phyloP scores from a whole-genome alignment of 371 early-diverging fungal genomes.

The Smittium mucronatum region DNA sequence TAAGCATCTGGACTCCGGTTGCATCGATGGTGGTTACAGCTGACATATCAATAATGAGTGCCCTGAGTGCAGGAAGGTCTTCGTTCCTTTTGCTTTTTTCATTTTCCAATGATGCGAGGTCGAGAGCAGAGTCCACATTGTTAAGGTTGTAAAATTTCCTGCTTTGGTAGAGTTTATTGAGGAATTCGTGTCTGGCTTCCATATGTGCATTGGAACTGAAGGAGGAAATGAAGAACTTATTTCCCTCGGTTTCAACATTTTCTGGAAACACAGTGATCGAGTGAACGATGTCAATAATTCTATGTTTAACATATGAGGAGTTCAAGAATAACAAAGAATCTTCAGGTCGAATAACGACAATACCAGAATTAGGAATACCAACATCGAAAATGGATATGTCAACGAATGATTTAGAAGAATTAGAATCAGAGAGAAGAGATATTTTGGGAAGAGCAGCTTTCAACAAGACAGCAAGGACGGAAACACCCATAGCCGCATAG shows the following conservation, averaged over 20 bases:
- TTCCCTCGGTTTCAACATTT: slow-evolving; percentile 2
- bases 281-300: not conserved
- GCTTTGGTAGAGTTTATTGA: slow-evolving; percentile 15
- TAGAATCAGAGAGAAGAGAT: not conserved
- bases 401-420: slow-evolving; percentile 1
- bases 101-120: slow-evolving; percentile 22
- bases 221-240: not conserved
- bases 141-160: slow-evolving; percentile 21
- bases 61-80: slow-evolving; percentile 39
- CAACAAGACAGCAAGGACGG: not conserved
- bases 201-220: slow-evolving; percentile 13
- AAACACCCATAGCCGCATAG: slow-evolving; percentile 14
- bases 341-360: slow-evolving; percentile 5
- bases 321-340: slow-evolving; percentile 6
- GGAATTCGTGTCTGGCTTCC: not conserved
- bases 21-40: slow-evolving; percentile 65
- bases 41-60: slow-evolving; percentile 66
- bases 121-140: slow-evolving; percentile 39
- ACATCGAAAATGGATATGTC: not conserved
- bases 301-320: slow-evolving; percentile 6
- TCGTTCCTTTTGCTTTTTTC: slow-evolving; percentile 16
- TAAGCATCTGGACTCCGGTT: slow-evolving; percentile 58
- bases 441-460: not conserved
- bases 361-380: not conserved
- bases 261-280: slow-evolving; percentile 3